Evolutionary conservation across 2,329 filamentous ascomycete genomes (phyloP).

Genomic region (Botryotinia globosa): DNA sequence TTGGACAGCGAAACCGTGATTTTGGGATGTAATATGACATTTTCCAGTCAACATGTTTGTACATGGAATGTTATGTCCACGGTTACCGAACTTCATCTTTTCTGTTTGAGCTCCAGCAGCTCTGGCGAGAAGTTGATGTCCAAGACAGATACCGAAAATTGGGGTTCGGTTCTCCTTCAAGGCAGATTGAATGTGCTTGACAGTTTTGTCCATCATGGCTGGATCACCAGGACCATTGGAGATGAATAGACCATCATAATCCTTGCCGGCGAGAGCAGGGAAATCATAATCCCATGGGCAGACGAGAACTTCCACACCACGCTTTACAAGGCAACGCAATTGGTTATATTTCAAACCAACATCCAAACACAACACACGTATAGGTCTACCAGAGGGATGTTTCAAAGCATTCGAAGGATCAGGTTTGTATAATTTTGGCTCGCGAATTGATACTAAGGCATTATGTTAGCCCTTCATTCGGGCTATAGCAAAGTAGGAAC

Average conservation of each 20-base stretch:
- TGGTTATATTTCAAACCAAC: conserved; percentile 99
- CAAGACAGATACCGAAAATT: conserved; percentile 94
- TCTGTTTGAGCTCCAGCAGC: conserved; percentile 79
- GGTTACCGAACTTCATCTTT: conserved; percentile 99
- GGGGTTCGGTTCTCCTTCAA: conserved; percentile 78
- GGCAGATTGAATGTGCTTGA: conserved; percentile 73
- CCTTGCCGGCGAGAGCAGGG: conserved; percentile 67
- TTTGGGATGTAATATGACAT: conserved; percentile 98
- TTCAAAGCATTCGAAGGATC: conserved; percentile 68
- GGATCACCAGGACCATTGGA: conserved; percentile 98
- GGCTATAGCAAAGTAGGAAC: conserved; percentile 39
- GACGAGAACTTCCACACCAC: conserved; percentile 90
- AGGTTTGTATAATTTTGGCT: conserved; percentile 82
- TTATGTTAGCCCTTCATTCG: conserved; percentile 41
- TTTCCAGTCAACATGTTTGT: conserved; percentile 93
- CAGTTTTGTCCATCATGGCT: conserved; percentile 74
- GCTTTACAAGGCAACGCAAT: conserved; percentile 83
- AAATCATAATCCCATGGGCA: conserved; percentile 97
- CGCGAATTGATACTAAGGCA: conserved; percentile 76
- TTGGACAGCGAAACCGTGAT: conserved; percentile 95
- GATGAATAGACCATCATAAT: conserved; percentile 95
- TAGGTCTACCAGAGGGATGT: conserved; percentile 81
- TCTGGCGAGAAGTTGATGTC: conserved; percentile 87
- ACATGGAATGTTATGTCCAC: conserved; percentile 97
- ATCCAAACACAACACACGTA: conserved; percentile 90